Evolutionary conservation across 2,329 filamentous ascomycete species (phyloP), one percentile per base, ranked within the genome.

Genomic region (Neurospora sp.): DNA sequence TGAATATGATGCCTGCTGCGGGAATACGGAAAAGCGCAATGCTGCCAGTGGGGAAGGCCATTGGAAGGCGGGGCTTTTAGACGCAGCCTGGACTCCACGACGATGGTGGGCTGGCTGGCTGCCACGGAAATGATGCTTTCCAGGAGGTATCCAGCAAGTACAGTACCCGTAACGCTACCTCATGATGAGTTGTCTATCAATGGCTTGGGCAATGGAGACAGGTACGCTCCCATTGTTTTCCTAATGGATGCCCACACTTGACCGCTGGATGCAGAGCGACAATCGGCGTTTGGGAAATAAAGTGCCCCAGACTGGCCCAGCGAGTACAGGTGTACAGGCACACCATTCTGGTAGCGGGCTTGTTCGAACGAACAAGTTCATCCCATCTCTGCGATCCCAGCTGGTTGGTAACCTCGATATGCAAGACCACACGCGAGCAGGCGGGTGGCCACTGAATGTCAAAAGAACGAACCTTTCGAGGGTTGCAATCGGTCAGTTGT

Each of bases 401-500:
- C 28, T 62, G 52, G 28, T 58, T 9, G 52, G 28, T 62, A 62
- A 62, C 52, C 52, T 62, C 52, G 52, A 62, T 62, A 68, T 23
- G 62, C 17, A 39, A 68, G 68, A 68, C 46, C 36, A 38, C 36
- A 58, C 19, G 33, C 52, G 28, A 68, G 46, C 52, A 15, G 33
- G 28, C 33, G 66, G 7, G 17, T 36, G 15, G 52, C 52, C 33
- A 62, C 52, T 62, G 52, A 5, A 62, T 33, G 13, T 33, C 13
- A 19, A 46, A 46, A 40, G 38, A 33, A 38, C 62, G n/a, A 40
- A 36, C 52, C 15, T 38, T 46, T 66, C 38, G 66, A 38, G 42
- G 69, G 66, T 72, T 69, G 69, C 71, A 70, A 67, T 69, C 66
- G 68, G 69, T 52, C 70, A 67, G 67, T 66, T 43, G 71, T 70